Conservation (phyloP, 2,329 filamentous ascomycete species). For the Huntiella omanensis region DNA sequence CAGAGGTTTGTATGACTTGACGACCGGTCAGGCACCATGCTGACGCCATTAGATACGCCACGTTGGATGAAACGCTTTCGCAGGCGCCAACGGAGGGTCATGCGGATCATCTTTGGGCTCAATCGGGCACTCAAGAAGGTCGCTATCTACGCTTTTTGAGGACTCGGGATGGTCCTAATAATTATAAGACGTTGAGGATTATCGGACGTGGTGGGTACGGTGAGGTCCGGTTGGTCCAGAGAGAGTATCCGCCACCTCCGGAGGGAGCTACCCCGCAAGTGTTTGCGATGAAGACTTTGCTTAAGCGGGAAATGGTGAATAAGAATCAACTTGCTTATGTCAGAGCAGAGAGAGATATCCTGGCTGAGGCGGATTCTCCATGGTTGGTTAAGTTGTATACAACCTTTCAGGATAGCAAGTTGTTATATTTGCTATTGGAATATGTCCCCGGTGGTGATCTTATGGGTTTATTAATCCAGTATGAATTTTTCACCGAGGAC, state of each 20-base stretch:
- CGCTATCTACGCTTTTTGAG: constrained; percentile 56
- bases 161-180: constrained; percentile 49
- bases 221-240: constrained; percentile 59
- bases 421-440: constrained; percentile 67
- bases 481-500: constrained; percentile 66
- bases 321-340: constrained; percentile 65
- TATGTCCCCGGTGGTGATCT: constrained; percentile 64
- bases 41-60: background rate
- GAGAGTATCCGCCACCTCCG: constrained; percentile 25
- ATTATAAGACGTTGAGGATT: constrained; percentile 58
- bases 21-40: background rate
- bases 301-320: constrained; percentile 70
- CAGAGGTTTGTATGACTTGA: constrained; percentile 4
- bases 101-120: constrained; percentile 8
- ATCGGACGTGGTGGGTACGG: constrained; percentile 69
- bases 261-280: constrained; percentile 47
- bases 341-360: constrained; percentile 59
- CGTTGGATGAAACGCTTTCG: constrained; percentile 5
- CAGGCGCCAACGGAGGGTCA: constrained; percentile 1
- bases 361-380: constrained; percentile 61
- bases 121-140: constrained; percentile 27
- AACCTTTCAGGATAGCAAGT: constrained; percentile 59
- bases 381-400: constrained; percentile 68
- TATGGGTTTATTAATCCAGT: constrained; percentile 75
- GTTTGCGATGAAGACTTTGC: constrained; percentile 59